A percentile compares a stretch with the other conserved stretches of the same genome.
Evolutionary conservation across 106 monocot genomes (phyloP).

Genomic region (Dendrobium nobile): DNA sequence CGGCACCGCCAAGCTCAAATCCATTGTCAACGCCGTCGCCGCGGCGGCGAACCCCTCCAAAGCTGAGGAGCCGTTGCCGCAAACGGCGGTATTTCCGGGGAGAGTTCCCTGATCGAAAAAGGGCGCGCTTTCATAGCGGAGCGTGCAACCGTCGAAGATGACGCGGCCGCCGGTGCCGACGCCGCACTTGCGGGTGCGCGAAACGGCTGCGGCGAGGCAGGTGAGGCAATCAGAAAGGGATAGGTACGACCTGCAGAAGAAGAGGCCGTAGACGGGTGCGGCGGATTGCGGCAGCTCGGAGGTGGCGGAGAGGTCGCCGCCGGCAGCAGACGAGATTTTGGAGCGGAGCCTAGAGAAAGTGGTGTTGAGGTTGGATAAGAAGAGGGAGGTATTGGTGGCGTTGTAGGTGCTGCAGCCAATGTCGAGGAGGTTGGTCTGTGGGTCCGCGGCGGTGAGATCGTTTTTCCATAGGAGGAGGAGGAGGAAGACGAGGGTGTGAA

Average conservation of each 20-base stretch:
- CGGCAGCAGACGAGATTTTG: neutral
- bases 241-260: constrained; percentile 52
- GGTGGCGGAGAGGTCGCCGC: constrained; percentile 27
- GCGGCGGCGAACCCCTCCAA: constrained; percentile 1
- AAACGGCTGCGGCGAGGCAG: constrained; percentile 37
- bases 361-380: constrained; percentile 23
- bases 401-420: constrained; percentile 66
- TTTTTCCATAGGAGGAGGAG: neutral
- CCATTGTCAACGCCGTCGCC: constrained; percentile 15
- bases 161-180: constrained; percentile 50
- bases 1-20: constrained; percentile 32
- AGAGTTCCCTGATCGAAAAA: constrained; percentile 53
- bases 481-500: neutral
- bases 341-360: neutral
- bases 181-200: constrained; percentile 22
- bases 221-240: constrained; percentile 30
- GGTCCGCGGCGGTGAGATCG: constrained; percentile 18
- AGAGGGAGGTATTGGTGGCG: constrained; percentile 30
- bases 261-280: constrained; percentile 32
- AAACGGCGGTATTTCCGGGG: constrained; percentile 34
- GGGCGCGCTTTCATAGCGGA: constrained; percentile 46
- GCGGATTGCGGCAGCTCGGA: constrained; percentile 17
- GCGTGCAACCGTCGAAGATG: constrained; percentile 50
- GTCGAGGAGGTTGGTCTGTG: constrained; percentile 34
- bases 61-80: constrained; percentile 13